Evolutionary conservation across 176 grass and related monocot genomes (phyloP), one percentile per base, ranked within the genome.

Genomic region (Musa troglodytarum): DNA sequence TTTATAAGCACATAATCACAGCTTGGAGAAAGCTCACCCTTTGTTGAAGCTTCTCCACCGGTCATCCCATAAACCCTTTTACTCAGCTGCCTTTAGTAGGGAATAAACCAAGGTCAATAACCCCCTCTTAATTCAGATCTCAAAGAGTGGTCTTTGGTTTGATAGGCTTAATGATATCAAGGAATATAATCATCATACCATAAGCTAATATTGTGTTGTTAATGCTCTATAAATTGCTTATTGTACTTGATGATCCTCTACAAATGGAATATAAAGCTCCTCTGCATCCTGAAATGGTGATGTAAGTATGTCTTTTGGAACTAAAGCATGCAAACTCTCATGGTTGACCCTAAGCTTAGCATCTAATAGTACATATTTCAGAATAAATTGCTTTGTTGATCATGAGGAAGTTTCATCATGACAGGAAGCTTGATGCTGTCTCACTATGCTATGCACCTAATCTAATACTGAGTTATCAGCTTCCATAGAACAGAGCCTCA

Each of bases 1-100:
- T 62, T 13, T 74, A 80, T 86, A 92, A 89, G 86, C 73, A 82
- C 78, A 82, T 86, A 82, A 88, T 86, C 89, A 74, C 66, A 86
- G 68, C 78, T 76, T 58, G 81, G 67, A 29, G 53, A 62, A 58
- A 78, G 76, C 78, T 76, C 11, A 51, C 71, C 85, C 50, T 74
- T 53, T 74, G 72, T 14, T 74, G 50, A 79, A 70, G 77, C 26
- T 28, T 79, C 28, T 29, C 75, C 61, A 53, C 75, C 74, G 8
- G 54, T 23, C 74, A 76, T 63, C 43, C 43, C 68, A 19, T 34
- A 12, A n/a, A n/a, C 22, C 10, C 23, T 19, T 58, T 65, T 79
- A 22, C 51, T 68, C 28, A 66, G 52, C 53, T 80, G 71, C 78
- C 81, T 77, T 86, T 86, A 73, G 81, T 84, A 86, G 84, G 68